phyloP scores from a whole-genome alignment of 225 moss, liverwort and hornwort genomes.

The Takakia lepidozioides region DNA sequence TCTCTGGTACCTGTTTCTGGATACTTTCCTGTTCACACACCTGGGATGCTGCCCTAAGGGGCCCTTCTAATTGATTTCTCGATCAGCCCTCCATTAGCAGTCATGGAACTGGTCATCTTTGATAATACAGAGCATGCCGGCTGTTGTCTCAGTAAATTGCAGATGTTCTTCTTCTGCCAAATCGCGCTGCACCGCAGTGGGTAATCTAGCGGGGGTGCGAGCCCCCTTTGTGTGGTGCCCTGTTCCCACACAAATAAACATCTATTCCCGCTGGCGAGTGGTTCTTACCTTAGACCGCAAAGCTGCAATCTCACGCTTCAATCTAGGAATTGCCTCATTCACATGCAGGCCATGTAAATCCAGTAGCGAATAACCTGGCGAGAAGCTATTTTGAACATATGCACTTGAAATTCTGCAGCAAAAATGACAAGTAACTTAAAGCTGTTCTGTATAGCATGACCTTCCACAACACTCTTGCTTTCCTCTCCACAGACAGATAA shows the following conservation, averaged over 20 bases:
- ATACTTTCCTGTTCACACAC: too few species aligned
- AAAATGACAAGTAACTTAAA: background rate
- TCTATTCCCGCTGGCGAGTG: conserved; percentile 33
- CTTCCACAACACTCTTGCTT: too few species aligned
- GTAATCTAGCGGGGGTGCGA: conserved; percentile 40
- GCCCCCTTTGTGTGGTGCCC: conserved; percentile 66
- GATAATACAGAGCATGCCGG: conserved; percentile 59
- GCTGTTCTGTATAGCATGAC: too few species aligned
- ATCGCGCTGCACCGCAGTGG: too few species aligned
- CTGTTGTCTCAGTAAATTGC: conserved; percentile 40
- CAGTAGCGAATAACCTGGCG: conserved; percentile 34
- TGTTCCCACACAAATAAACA: conserved; percentile 53
- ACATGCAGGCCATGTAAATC: conserved; percentile 60
- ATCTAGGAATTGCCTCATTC: conserved; percentile 47
- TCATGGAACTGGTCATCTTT: conserved; percentile 56
- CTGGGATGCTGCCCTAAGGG: too few species aligned
- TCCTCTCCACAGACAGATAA: too few species aligned
- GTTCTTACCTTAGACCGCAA: conserved; percentile 21
- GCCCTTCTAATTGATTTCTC: too few species aligned
- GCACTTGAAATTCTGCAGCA: conserved; percentile 37
- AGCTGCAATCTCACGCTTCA: conserved; percentile 54
- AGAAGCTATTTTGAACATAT: conserved; percentile 19
- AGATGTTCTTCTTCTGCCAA: too few species aligned
- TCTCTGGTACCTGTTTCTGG: too few species aligned
- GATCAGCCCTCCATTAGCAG: too few species aligned